Evolutionary conservation across 192 early-diverging fungal species (phyloP).

Genomic region (Linnemannia zychae): DNA sequence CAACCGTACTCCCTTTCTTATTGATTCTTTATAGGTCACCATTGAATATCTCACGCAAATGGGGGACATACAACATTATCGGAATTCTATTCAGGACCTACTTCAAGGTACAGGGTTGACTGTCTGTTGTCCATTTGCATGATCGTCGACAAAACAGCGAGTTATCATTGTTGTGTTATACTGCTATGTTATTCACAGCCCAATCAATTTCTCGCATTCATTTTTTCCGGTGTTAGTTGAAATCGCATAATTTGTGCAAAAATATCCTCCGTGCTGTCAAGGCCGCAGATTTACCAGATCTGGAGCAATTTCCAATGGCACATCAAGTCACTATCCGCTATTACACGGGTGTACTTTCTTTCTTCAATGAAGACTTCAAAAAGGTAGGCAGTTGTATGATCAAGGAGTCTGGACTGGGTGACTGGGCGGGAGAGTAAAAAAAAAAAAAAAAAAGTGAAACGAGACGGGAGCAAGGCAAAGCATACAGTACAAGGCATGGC

Average conservation of each 20-base stretch:
- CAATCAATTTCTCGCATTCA: no score
- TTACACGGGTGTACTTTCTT: conserved; percentile 89
- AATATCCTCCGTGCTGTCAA: conserved; percentile 84
- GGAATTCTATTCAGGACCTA: conserved; percentile 91
- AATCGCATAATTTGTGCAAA: conserved; percentile 84
- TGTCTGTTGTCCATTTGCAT: neutral
- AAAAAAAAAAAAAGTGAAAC: neutral
- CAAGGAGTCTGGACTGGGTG: neutral
- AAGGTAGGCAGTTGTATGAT: conserved; percentile 57
- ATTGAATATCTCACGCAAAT: conserved; percentile 79
- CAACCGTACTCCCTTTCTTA: no score
- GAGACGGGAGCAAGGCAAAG: neutral
- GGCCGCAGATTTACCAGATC: conserved; percentile 77
- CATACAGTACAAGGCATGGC: no score
- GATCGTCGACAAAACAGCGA: neutral
- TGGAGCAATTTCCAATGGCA: conserved; percentile 84
- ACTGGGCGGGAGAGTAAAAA: neutral
- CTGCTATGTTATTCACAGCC: neutral
- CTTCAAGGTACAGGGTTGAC: conserved; percentile 67
- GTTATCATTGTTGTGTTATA: neutral
- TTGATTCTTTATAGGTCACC: no score
- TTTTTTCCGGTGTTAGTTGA: conserved; percentile 62
- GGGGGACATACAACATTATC: conserved; percentile 93
- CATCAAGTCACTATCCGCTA: conserved; percentile 91
- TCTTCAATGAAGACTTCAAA: conserved; percentile 85